Conservation (phyloP, 805 yeast species). For the Lachancea sp. region DNA sequence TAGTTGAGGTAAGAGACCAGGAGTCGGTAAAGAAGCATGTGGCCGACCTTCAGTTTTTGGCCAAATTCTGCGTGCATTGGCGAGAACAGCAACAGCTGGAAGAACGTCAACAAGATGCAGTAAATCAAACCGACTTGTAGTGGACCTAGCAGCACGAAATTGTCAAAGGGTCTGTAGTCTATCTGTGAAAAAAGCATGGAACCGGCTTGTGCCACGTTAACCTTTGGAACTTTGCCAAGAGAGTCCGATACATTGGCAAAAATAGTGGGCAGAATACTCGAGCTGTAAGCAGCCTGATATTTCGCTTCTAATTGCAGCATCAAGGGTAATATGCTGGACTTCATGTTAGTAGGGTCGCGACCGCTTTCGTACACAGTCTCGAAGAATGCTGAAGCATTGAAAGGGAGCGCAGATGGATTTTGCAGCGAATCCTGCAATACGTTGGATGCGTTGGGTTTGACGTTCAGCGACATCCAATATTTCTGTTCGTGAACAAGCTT, state of each 20-base stretch:
- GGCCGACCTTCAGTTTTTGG: slow-evolving; percentile 37
- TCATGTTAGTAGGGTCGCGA: slow-evolving; percentile 50
- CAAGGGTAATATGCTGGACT: slow-evolving; percentile 39
- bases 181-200: slow-evolving; percentile 29
- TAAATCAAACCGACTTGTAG: slow-evolving; percentile 71
- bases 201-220: slow-evolving; percentile 20
- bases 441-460: slow-evolving; percentile 42
- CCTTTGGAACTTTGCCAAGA: slow-evolving; percentile 1
- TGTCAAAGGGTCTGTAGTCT: slow-evolving; percentile 47
- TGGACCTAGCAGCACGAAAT: slow-evolving; percentile 55
- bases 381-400: slow-evolving; percentile 26
- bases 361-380: slow-evolving; percentile 53
- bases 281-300: slow-evolving; percentile 21
- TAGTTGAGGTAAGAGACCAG: slow-evolving; percentile 45
- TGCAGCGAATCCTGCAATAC: slow-evolving; percentile 22
- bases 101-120: slow-evolving; percentile 63
- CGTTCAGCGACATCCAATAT: slow-evolving; percentile 60
- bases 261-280: slow-evolving; percentile 23
- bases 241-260: slow-evolving; percentile 25
- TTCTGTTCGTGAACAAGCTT: slow-evolving; percentile 45
- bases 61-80: slow-evolving; percentile 48
- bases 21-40: slow-evolving; percentile 49
- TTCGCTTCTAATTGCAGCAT: slow-evolving; percentile 33
- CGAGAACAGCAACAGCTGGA: slow-evolving; percentile 55
- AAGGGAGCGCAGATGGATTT: slow-evolving; percentile 13